Percentiles rank a stretch among this genome's conserved stretches.
Conservation (phyloP, 2,329 filamentous ascomycete genomes). For the Colletotrichum siamense region DNA sequence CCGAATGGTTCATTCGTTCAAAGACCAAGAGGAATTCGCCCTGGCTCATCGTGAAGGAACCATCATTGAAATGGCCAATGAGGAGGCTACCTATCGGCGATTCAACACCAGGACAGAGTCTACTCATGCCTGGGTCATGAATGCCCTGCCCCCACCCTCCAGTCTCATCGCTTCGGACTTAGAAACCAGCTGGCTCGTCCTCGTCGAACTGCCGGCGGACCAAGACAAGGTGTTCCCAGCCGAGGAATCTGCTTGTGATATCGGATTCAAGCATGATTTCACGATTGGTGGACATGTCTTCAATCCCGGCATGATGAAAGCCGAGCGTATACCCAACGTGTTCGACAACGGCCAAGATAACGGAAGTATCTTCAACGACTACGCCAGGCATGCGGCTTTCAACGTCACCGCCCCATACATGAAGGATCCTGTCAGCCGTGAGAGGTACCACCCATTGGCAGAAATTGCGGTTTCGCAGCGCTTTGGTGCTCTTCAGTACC, state of each 20-base stretch:
- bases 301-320: not conserved
- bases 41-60: conserved; percentile 9
- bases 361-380: not conserved
- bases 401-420: conserved; percentile 5
- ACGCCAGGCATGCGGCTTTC: not conserved
- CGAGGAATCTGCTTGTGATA: not conserved
- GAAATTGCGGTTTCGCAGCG: not conserved
- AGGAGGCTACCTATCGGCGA: not conserved
- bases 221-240: not conserved
- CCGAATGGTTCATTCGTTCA: conserved; percentile 15
- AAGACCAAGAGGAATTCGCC: not conserved
- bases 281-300: not conserved
- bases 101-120: not conserved
- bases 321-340: not conserved
- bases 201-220: not conserved
- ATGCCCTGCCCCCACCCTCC: not conserved
- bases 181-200: conserved; percentile 13
- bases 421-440: not conserved
- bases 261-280: not conserved
- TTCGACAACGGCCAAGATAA: not conserved
- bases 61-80: conserved; percentile 5
- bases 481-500: not conserved
- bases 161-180: conserved; percentile 5
- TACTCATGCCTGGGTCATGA: conserved; percentile 11
- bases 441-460: not conserved